Conservation (phyloP, 129 eudicot genomes). For the Ambrosia artemisiifolia region DNA sequence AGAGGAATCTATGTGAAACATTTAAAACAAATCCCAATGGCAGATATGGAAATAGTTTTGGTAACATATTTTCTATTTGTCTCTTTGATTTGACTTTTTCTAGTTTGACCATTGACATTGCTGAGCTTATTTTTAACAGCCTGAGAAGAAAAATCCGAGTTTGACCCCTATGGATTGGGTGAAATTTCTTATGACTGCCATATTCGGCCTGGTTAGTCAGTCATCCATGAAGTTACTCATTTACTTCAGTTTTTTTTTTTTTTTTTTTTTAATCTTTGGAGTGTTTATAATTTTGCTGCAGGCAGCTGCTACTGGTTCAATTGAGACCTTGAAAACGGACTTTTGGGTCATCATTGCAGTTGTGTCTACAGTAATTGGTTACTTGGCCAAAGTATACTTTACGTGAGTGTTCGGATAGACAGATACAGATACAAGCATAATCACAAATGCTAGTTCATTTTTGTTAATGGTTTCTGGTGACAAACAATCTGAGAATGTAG, state of each 20-base stretch:
- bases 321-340: conserved; percentile 80
- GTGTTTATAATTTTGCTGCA: conserved; percentile 13
- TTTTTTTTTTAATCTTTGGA: neutral
- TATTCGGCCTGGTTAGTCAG: conserved; percentile 79
- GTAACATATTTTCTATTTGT: conserved; percentile 29
- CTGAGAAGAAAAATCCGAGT: conserved; percentile 94
- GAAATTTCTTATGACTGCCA: conserved; percentile 70
- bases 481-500: conserved; percentile 34
- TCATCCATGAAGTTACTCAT: neutral
- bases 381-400: conserved; percentile 85
- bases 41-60: conserved; percentile 95
- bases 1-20: conserved; percentile 88
- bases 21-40: conserved; percentile 94
- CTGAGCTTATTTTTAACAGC: conserved; percentile 34
- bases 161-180: conserved; percentile 98
- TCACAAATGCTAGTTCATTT: neutral
- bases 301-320: conserved; percentile 80
- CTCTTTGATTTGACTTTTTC: neutral
- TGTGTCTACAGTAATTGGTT: conserved; percentile 82
- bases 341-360: conserved; percentile 87
- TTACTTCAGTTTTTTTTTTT: neutral
- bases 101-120: neutral
- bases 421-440: no score
- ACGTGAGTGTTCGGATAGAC: conserved; percentile 42
- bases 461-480: neutral